Conservation (phyloP, 1,139 yeast genomes). For the Hansenula anomala region DNA sequence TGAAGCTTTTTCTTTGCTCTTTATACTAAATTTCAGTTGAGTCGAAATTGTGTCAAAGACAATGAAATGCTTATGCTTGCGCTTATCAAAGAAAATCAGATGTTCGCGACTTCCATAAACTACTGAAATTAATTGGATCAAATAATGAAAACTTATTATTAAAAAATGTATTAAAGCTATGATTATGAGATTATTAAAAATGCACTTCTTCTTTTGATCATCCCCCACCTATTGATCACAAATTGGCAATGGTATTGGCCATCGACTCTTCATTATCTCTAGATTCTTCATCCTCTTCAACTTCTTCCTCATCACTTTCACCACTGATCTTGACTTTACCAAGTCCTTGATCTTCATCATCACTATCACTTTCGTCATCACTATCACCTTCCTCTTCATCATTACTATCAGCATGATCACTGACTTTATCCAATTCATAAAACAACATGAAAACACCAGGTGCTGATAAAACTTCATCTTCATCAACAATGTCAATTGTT, state of each 20-base stretch:
- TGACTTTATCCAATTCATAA: constrained; percentile 58
- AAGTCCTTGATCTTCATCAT: constrained; percentile 17
- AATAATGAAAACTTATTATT: too few relatives aligned
- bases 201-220: too few relatives aligned
- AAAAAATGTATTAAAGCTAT: too few relatives aligned
- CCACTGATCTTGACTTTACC: constrained; percentile 6
- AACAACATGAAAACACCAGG: constrained; percentile 93
- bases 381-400: not conserved
- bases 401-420: constrained; percentile 16
- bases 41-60: too few relatives aligned
- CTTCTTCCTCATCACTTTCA: not conserved
- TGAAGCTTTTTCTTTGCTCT: too few relatives aligned
- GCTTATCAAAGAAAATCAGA: too few relatives aligned
- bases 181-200: too few relatives aligned
- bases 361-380: constrained; percentile 26
- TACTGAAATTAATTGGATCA: too few relatives aligned
- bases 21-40: too few relatives aligned
- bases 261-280: not conserved
- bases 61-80: too few relatives aligned
- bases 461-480: constrained; percentile 70
- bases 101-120: too few relatives aligned
- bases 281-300: not conserved
- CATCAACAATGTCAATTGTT: constrained; percentile 72
- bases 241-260: not conserved
- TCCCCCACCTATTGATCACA: too few relatives aligned